A percentile compares a stretch with the other conserved stretches of the same genome.
Conservation (phyloP, 164 flowering plant genomes). For the grape (Vitis vinifera) region ASM3070453v1 NC_081814.1:6232501-6233000, state of each 20-base stretch:
- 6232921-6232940: slow-evolving; percentile 27
- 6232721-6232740: slow-evolving; percentile 33
- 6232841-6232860: slow-evolving; percentile 33
- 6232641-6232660: slow-evolving; percentile 22
- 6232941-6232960: slow-evolving; percentile 30
- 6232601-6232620: slow-evolving; percentile 72
- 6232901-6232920: slow-evolving; percentile 23
- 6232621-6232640: slow-evolving; percentile 27
- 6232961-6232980: slow-evolving; percentile 40
- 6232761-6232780: slow-evolving; percentile 48
- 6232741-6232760: slow-evolving; percentile 37
- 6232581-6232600: slow-evolving; percentile 75
- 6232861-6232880: slow-evolving; percentile 44
- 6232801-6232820: slow-evolving; percentile 50
- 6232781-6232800: slow-evolving; percentile 36
- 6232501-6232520: slow-evolving; percentile 69
- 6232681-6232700: slow-evolving; percentile 17
- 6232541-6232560: slow-evolving; percentile 52
- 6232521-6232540: slow-evolving; percentile 59
- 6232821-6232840: slow-evolving; percentile 44
- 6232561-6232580: slow-evolving; percentile 46
- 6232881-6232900: slow-evolving; percentile 40
- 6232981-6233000: slow-evolving; percentile 34
- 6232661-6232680: slow-evolving; percentile 11
- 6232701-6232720: slow-evolving; percentile 38